Evolutionary conservation across 1,284 basidiomycete genomes (phyloP).

Genomic region (Ganoderma meredithae): DNA sequence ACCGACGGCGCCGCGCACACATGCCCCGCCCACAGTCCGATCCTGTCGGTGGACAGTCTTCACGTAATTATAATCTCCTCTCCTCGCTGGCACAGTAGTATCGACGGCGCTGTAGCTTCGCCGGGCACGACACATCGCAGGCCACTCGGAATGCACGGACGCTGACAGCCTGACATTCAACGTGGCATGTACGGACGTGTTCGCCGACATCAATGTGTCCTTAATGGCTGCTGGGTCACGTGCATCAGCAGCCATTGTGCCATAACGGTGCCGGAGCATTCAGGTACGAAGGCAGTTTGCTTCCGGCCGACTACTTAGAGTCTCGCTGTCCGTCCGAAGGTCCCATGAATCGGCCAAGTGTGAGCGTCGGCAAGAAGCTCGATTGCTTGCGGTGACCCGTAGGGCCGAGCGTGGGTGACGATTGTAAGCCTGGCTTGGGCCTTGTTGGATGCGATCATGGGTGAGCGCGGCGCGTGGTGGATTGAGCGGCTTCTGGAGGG

Average conservation of each 20-base stretch:
- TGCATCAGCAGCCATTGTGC: neutral
- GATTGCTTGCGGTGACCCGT: neutral
- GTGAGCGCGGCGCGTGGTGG: neutral
- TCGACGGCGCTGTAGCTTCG: neutral
- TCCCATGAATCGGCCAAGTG: neutral
- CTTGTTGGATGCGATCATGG: neutral
- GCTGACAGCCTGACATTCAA: neutral
- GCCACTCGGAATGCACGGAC: too few relatives aligned
- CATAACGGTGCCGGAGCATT: neutral
- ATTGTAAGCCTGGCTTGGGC: neutral
- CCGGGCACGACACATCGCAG: neutral
- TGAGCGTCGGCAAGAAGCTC: neutral
- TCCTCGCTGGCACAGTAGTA: neutral
- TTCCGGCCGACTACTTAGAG: neutral
- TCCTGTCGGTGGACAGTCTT: neutral
- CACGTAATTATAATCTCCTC: neutral
- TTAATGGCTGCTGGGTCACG: neutral
- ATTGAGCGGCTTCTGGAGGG: conserved; percentile 2
- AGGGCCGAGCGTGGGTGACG: neutral
- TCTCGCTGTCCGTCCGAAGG: neutral
- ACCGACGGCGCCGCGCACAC: neutral
- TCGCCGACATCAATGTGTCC: neutral
- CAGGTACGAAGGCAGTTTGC: neutral
- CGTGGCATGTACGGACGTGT: neutral
- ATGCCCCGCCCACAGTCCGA: neutral